Conservation (phyloP, 1,284 basidiomycete genomes). For the Schizophyllum commune region DNA sequence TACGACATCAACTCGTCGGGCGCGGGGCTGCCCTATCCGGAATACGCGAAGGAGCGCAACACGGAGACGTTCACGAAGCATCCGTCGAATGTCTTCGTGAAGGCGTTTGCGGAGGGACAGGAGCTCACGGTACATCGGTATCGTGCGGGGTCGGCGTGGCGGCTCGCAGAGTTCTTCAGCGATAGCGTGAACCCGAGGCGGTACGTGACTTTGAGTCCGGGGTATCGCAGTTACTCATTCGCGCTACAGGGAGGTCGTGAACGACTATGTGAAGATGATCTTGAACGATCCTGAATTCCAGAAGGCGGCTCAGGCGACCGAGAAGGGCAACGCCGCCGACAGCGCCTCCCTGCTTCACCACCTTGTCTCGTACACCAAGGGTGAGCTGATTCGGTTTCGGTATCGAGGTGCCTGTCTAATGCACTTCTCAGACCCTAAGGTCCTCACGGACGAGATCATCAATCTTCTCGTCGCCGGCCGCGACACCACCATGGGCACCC, state of each 20-base stretch:
- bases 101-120: slow-evolving; percentile 9
- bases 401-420: too few relatives aligned
- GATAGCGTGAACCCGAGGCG: slow-evolving; percentile 15
- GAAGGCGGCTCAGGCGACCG: slow-evolving; percentile 21
- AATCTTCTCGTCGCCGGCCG: slow-evolving; percentile 23
- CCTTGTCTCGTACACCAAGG: slow-evolving; percentile 24
- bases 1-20: not conserved
- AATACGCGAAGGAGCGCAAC: slow-evolving; percentile 19
- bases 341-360: slow-evolving; percentile 35
- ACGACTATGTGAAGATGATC: slow-evolving; percentile 29
- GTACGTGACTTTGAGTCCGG: slow-evolving; percentile 22
- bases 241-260: slow-evolving; percentile 27
- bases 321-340: slow-evolving; percentile 19
- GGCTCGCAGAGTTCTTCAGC: slow-evolving; percentile 17
- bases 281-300: not conserved
- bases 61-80: slow-evolving; percentile 8
- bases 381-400: slow-evolving; percentile 18
- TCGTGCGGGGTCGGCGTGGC: slow-evolving; percentile 20
- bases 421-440: not conserved
- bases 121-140: slow-evolving; percentile 7
- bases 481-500: slow-evolving; percentile 17
- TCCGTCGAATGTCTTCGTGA: slow-evolving; percentile 8
- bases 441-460: slow-evolving; percentile 15
- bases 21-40: slow-evolving; percentile 1
- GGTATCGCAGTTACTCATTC: slow-evolving; percentile 24